Percentiles rank a stretch among this genome's conserved stretches.
phyloP scores from a whole-genome alignment of 352 stramenopile species.

The Globisporangium paddicum region DNA sequence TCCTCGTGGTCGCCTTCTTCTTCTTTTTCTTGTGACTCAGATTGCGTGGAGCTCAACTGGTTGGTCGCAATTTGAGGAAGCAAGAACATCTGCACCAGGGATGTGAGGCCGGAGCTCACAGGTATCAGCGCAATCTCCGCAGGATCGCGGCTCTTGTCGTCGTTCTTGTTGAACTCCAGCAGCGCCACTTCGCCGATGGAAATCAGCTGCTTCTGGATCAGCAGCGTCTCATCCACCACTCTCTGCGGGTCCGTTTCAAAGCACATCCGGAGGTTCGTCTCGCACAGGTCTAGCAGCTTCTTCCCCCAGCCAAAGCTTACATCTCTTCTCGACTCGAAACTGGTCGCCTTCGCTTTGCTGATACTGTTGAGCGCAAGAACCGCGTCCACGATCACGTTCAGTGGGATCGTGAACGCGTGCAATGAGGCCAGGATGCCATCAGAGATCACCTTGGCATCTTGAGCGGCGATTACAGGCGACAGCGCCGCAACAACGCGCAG shows the following conservation, averaged over 20 bases:
- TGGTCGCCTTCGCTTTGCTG: conserved; percentile 66
- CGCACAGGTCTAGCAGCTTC: conserved; percentile 55
- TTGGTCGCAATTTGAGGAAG: conserved; percentile 52
- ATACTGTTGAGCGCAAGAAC: conserved; percentile 75
- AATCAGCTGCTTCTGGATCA: conserved; percentile 79
- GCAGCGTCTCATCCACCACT: conserved; percentile 43
- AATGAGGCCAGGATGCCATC: conserved; percentile 70
- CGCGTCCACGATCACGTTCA: conserved; percentile 76
- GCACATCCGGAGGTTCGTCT: conserved; percentile 51
- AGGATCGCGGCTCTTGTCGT: conserved; percentile 49
- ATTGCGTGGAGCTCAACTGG: conserved; percentile 1
- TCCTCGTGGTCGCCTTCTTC: conserved; percentile 21
- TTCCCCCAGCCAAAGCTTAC: conserved; percentile 69
- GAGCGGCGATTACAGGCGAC: conserved; percentile 62
- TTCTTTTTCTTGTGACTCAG: conserved; percentile 13
- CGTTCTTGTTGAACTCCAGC: conserved; percentile 75
- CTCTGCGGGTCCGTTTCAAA: conserved; percentile 51
- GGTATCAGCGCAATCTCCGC: conserved; percentile 42
- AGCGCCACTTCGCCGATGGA: conserved; percentile 75
- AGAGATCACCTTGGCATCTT: conserved; percentile 70
- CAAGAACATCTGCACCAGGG: conserved; percentile 76
- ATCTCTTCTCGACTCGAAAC: conserved; percentile 39
- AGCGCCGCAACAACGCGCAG: conserved; percentile 76
- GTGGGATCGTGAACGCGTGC: conserved; percentile 67
- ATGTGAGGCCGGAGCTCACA: conserved; percentile 39